Evolutionary conservation across 495 filamentous ascomycete genomes (phyloP).

Genomic region (Penicillium alfredii): DNA sequence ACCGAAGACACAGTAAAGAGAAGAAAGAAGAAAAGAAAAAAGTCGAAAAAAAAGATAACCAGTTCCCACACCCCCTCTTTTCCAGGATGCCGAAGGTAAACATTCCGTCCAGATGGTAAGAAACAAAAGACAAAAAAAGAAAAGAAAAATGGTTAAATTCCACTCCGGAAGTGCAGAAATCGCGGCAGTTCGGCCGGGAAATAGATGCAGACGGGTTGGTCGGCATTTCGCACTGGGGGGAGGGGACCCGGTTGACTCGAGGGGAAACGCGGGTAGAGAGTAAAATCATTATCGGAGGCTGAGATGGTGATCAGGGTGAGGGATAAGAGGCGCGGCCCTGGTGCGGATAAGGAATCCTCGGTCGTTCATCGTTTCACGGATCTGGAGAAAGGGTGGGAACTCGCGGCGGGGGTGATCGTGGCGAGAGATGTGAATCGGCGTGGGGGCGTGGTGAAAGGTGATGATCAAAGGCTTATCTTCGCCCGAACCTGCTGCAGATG

Average conservation of each 20-base stretch:
- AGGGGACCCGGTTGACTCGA: no score
- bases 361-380: conserved; percentile 31
- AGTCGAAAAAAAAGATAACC: conserved; percentile 26
- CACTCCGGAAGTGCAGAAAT: no score
- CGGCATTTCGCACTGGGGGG: conserved; percentile 14
- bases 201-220: conserved; percentile 11
- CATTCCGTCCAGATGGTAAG: conserved; percentile 29
- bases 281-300: conserved; percentile 11
- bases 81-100: conserved; percentile 27
- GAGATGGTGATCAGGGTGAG: conserved; percentile 3
- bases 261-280: no score
- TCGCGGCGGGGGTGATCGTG: conserved; percentile 22
- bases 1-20: conserved; percentile 19
- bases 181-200: conserved; percentile 15
- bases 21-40: conserved; percentile 15
- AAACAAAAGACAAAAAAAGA: conserved; percentile 20
- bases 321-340: conserved; percentile 15
- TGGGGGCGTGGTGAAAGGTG: conserved; percentile 8
- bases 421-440: conserved; percentile 16
- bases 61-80: conserved; percentile 31
- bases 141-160: conserved; percentile 6
- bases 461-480: conserved; percentile 60
- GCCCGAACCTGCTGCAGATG: conserved; percentile 92
- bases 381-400: conserved; percentile 9
- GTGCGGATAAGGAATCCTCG: conserved; percentile 20